Evolutionary conservation across 352 stramenopile genomes (phyloP).

Genomic region (Phytophthora lateralis): DNA sequence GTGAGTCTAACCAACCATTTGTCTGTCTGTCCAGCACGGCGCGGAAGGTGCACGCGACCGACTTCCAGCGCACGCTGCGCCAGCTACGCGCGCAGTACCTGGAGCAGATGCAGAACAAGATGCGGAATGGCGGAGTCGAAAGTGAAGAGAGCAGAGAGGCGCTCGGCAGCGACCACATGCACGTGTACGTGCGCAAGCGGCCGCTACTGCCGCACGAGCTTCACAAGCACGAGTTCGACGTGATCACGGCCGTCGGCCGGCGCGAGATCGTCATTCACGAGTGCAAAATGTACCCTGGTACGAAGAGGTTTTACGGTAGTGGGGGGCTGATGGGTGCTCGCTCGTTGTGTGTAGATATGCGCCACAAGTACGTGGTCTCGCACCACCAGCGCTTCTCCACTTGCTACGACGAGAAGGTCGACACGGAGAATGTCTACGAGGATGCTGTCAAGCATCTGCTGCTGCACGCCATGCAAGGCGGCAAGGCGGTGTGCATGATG

Average conservation of each 20-base stretch:
- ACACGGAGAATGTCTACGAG: slow-evolving; percentile 80
- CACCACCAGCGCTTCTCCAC: slow-evolving; percentile 77
- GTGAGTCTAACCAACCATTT: not conserved
- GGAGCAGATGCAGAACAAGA: slow-evolving; percentile 18
- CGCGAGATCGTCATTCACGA: slow-evolving; percentile 86
- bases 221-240: slow-evolving; percentile 87
- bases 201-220: slow-evolving; percentile 88
- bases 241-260: slow-evolving; percentile 71
- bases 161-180: slow-evolving; percentile 60
- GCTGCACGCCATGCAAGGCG: slow-evolving; percentile 64
- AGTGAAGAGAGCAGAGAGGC: slow-evolving; percentile 5
- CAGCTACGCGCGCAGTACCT: slow-evolving; percentile 55
- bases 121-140: slow-evolving; percentile 1
- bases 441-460: slow-evolving; percentile 71
- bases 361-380: slow-evolving; percentile 85
- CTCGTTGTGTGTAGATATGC: slow-evolving; percentile 68
- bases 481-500: slow-evolving; percentile 85
- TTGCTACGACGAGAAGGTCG: slow-evolving; percentile 74
- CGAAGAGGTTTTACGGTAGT: slow-evolving; percentile 5
- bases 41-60: slow-evolving; percentile 62
- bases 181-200: slow-evolving; percentile 89
- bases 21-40: slow-evolving; percentile 47
- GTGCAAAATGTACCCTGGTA: slow-evolving; percentile 88
- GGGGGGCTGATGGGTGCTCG: slow-evolving; percentile 2
- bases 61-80: slow-evolving; percentile 56